Evolutionary conservation across 1,284 basidiomycete species (phyloP).

Genomic region (Malassezia sp.): DNA sequence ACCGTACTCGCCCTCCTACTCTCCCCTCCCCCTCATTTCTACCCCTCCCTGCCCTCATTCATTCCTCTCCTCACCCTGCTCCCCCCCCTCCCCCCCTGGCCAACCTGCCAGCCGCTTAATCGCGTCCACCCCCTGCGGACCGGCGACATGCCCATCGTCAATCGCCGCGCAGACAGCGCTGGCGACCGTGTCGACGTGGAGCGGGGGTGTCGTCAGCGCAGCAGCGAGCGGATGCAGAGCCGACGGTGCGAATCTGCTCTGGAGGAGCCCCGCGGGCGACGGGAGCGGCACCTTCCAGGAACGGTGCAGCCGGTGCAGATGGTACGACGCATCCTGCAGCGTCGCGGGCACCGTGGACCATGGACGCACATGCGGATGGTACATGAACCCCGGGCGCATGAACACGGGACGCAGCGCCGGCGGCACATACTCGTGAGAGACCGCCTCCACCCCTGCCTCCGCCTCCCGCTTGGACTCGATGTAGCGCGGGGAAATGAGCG

Average conservation of each 20-base stretch:
- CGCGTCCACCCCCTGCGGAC: slow-evolving; percentile 21
- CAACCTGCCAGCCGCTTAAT: slow-evolving; percentile 35
- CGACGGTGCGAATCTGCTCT: slow-evolving; percentile 9
- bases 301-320: slow-evolving; percentile 23
- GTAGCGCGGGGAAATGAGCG: slow-evolving; percentile 70
- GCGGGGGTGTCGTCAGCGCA: slow-evolving; percentile 66
- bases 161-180: slow-evolving; percentile 60
- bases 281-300: slow-evolving; percentile 53
- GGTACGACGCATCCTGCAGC: slow-evolving; percentile 58
- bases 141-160: slow-evolving; percentile 34
- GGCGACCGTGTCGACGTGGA: slow-evolving; percentile 92
- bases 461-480: slow-evolving; percentile 82
- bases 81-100: too few relatives aligned
- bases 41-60: too few relatives aligned
- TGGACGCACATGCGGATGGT: slow-evolving; percentile 84
- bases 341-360: slow-evolving; percentile 74
- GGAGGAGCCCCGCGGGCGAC: slow-evolving; percentile 48
- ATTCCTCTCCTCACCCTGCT: too few relatives aligned
- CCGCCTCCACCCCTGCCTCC: slow-evolving; percentile 55
- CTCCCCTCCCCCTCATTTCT: too few relatives aligned
- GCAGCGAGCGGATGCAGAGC: slow-evolving; percentile 60
- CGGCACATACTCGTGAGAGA: slow-evolving; percentile 7
- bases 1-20: too few relatives aligned
- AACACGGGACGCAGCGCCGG: slow-evolving; percentile 9
- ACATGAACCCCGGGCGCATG: slow-evolving; percentile 58